Base-by-base conservation (phyloP, 306 rosid genomes). In the Castanea crenata region DNA sequence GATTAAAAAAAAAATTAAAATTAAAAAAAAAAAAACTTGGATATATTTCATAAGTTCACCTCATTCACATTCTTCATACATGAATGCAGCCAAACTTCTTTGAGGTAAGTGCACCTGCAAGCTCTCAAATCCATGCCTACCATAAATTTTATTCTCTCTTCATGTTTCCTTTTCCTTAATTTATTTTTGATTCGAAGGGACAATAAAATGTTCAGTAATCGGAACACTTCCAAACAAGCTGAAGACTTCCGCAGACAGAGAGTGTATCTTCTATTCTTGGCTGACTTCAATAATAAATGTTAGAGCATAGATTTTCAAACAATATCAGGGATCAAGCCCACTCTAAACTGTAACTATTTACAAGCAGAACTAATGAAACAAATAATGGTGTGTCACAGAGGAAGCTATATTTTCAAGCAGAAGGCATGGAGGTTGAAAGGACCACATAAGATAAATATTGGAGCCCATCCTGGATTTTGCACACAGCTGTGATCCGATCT, bases 391-490 rank as follows among this genome's bases (percentile, higher is more conserved):
- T 29, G 23, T 27, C 73, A 20, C 32, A 69, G 27, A 38, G 27
- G 29, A 54, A 76, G 54, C 61, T 4, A 32, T 62, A 67, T 71
- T 46, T 68, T 91, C 88, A 91, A 68, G 93, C 90, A 38, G 89
- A 85, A 73, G 87, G 91, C 91, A 90, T 84, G 5, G 98, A 91
- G 81, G 93, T 89, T 54, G 99, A 89, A 76, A 96, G 77, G 68
- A 91, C 89, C n/a, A 96, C 88, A 71, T 88, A 81, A 4, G 96
- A 86, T 79, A 96, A 86, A 89, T 84, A 91, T 79, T 90, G 93
- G 71, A 93, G 82, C 54, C 96, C 99, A 9, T 93, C 98, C 88
- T 90, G 97, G 86, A 95, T 89, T 86, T 91, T 93, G 78, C 84
- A 84, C 55, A 90, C 67, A 0, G 99, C 96, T 65, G 93, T 90